Evolutionary conservation across 1,139 yeast species (phyloP).

Genomic region (Kurtzmaniella quercitrusa): DNA sequence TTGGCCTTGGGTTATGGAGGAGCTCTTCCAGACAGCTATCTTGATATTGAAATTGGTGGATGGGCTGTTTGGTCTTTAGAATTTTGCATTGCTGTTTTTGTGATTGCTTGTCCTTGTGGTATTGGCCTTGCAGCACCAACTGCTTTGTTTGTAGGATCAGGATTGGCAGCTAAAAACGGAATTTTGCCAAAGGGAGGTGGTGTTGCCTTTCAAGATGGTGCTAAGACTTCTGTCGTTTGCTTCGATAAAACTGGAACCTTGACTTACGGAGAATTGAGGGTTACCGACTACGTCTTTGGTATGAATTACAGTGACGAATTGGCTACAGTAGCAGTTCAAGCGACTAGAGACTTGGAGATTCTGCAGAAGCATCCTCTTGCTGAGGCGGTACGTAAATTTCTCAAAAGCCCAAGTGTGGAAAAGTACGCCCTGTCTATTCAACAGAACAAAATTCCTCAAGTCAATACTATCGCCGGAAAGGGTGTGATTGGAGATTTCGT

Average conservation of each 20-base stretch:
- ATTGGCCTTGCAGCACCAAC: constrained; percentile 49
- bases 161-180: constrained; percentile 54
- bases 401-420: constrained; percentile 18
- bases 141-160: constrained; percentile 45
- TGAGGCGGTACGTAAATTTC: constrained; percentile 47
- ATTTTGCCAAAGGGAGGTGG: constrained; percentile 80
- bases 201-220: constrained; percentile 75
- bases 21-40: constrained; percentile 47
- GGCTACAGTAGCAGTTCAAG: constrained; percentile 35
- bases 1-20: constrained; percentile 53
- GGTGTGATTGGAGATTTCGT: constrained; percentile 49
- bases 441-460: constrained; percentile 42
- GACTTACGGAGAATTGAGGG: constrained; percentile 59
- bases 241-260: constrained; percentile 81
- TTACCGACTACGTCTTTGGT: constrained; percentile 44
- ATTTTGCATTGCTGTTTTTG: constrained; percentile 76
- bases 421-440: constrained; percentile 17
- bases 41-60: constrained; percentile 67
- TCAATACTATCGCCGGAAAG: constrained; percentile 54
- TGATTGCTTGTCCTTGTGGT: constrained; percentile 49
- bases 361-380: constrained; percentile 74
- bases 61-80: constrained; percentile 78
- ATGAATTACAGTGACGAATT: constrained; percentile 6
- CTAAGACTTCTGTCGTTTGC: constrained; percentile 59
- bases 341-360: constrained; percentile 56